phyloP scores from a whole-genome alignment of 2,329 filamentous ascomycete species.

The Pseudofabraea citricarpa region DNA sequence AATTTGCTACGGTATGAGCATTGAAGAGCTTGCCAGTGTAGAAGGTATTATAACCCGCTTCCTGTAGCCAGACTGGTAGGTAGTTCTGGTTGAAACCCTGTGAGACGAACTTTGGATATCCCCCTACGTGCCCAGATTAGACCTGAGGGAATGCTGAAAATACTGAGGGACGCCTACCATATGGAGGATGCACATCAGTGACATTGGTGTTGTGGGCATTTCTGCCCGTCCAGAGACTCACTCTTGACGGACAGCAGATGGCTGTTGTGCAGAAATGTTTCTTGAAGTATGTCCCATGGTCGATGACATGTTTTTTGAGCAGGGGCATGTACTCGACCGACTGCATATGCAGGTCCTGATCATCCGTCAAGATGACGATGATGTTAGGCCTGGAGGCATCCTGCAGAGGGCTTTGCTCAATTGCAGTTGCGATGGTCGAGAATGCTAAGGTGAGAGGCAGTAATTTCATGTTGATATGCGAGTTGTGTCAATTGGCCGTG shows the following conservation, averaged over 20 bases:
- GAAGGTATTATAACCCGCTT: conserved; percentile 64
- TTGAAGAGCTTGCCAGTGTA: conserved; percentile 73
- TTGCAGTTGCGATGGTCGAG: conserved; percentile 7
- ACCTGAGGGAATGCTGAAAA: conserved; percentile 25
- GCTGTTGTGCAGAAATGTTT: conserved; percentile 58
- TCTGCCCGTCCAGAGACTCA: conserved; percentile 56
- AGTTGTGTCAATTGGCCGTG: too few relatives aligned
- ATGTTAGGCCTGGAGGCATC: conserved; percentile 42
- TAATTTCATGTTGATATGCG: too few relatives aligned
- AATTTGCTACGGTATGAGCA: conserved; percentile 54
- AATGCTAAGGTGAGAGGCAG: conserved; percentile 4
- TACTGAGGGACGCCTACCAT: conserved; percentile 31
- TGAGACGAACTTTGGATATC: conserved; percentile 61
- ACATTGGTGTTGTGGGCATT: conserved; percentile 62
- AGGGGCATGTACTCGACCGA: conserved; percentile 54
- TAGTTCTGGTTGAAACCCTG: conserved; percentile 64
- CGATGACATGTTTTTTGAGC: conserved; percentile 47
- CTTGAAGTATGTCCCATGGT: conserved; percentile 50
- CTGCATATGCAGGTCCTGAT: conserved; percentile 57
- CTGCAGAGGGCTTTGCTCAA: conserved; percentile 9
- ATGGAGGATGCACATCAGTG: conserved; percentile 42
- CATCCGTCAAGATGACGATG: conserved; percentile 59
- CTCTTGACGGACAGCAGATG: conserved; percentile 57
- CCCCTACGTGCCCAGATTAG: conserved; percentile 35
- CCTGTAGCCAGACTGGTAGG: conserved; percentile 66